Evolutionary conservation across 805 yeast genomes (phyloP).

Genomic region (Vanderwaltozyma polyspora): DNA sequence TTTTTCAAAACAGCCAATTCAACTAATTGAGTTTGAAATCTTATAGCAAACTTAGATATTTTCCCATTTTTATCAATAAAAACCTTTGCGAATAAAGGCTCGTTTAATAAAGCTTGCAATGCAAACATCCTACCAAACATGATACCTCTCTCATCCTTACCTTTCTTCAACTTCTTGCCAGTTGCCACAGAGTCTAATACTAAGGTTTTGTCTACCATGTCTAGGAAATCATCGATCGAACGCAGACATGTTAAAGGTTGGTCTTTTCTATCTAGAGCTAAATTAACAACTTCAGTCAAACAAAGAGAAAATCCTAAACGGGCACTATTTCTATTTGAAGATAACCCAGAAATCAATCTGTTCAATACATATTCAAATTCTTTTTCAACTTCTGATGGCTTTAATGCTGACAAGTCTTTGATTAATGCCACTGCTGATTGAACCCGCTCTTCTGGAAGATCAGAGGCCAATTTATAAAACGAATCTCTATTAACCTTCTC

Average conservation of each 20-base stretch:
- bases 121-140: constrained; percentile 82
- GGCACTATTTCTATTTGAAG: constrained; percentile 74
- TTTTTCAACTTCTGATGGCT: constrained; percentile 24
- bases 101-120: constrained; percentile 58
- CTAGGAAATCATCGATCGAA: constrained; percentile 14
- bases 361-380: constrained; percentile 80
- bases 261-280: constrained; percentile 21
- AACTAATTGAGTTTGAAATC: constrained; percentile 35
- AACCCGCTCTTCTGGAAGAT: constrained; percentile 59
- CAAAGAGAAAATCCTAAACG: constrained; percentile 85
- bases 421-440: constrained; percentile 58
- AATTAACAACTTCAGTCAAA: constrained; percentile 50
- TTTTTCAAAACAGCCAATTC: constrained; percentile 54
- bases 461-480: constrained; percentile 69
- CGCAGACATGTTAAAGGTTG: constrained; percentile 10
- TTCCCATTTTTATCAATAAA: constrained; percentile 19
- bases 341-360: constrained; percentile 68
- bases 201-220: constrained; percentile 21
- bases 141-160: constrained; percentile 71
- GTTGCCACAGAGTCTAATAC: constrained; percentile 30
- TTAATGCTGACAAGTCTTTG: constrained; percentile 39
- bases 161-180: constrained; percentile 41
- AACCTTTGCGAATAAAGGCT: constrained; percentile 28
- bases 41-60: constrained; percentile 25
- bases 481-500: constrained; percentile 52